Percentiles rank a stretch among this genome's conserved stretches.
phyloP scores from a whole-genome alignment of 202 grass and related monocot genomes.

The Schoenoplectus triqueter region DNA sequence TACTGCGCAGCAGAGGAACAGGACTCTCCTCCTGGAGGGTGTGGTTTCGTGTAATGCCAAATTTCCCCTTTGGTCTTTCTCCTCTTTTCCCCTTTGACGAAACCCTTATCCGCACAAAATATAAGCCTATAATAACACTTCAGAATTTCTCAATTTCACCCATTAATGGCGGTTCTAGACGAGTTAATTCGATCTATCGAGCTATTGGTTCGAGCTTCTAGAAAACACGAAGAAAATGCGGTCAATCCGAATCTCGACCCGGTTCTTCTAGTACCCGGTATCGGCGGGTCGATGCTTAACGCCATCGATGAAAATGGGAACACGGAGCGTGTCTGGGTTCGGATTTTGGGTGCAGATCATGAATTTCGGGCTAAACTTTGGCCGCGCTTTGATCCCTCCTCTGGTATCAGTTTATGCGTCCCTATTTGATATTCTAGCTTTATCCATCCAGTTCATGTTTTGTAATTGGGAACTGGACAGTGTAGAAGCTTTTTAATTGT shows the following conservation, averaged over 20 bases:
- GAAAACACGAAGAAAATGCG: constrained; percentile 53
- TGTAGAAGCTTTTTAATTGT: neutral
- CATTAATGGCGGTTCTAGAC: constrained; percentile 65
- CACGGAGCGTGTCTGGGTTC: constrained; percentile 80
- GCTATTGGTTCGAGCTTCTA: constrained; percentile 63
- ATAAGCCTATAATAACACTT: neutral
- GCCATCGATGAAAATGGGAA: constrained; percentile 80
- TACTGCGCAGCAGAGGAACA: no score
- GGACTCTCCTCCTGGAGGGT: neutral
- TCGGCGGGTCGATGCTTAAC: constrained; percentile 73
- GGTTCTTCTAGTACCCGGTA: constrained; percentile 81
- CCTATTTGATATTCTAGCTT: neutral
- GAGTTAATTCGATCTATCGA: constrained; percentile 83
- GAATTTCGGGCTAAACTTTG: constrained; percentile 83
- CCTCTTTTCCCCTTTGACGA: neutral
- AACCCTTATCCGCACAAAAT: constrained; percentile 26
- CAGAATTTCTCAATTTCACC: neutral
- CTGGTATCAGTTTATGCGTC: constrained; percentile 48
- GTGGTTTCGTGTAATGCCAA: neutral
- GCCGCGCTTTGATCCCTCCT: constrained; percentile 85
- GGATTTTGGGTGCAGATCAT: constrained; percentile 81
- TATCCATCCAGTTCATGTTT: neutral
- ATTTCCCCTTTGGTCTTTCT: neutral
- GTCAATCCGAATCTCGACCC: constrained; percentile 72
- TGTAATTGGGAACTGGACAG: neutral